Evolutionary conservation across 1,284 basidiomycete genomes (phyloP), one percentile per base, ranked within the genome.

Genomic region (Golubevia sp.): DNA sequence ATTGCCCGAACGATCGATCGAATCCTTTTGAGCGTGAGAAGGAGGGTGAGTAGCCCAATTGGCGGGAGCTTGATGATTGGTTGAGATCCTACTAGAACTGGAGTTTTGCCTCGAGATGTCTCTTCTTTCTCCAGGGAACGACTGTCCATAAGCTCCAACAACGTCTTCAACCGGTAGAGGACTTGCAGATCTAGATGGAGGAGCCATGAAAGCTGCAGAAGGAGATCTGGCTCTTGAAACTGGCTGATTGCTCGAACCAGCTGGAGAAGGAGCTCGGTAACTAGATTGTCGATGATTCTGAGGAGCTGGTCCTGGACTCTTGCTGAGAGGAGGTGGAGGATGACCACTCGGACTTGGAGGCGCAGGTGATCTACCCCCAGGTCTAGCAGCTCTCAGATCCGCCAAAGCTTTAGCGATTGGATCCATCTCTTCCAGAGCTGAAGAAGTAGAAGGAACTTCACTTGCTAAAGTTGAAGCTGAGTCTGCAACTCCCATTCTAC

Each of bases 81-180:
- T 15, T n/a, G 23, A 24, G 2, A 24, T 53, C n/a, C 23, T 24
- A 24, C 76, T 73, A 23, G 76, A 70, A 15, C 64, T 62, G 52
- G 77, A 78, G 56, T 76, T 76, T 57, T 78, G 77, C 3, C 76
- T 60, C 18, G 74, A 76, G 1, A 79, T 63, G n/a, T 70, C 61
- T 56, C 70, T 71, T 20, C 90, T 87, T 84, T 97, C 94, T 1
- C 92, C 93, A 1, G 94, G 94, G 83, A 97, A 88, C 0, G 91
- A 89, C 76, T 94, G 93, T 18, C 90, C 88, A 76, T 97, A 97
- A 68, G 90, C 88, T 3, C 86, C 86, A 7, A 94, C 83, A 1
- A 94, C 90, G n/a, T 90, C 88, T 71, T 92, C 91, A 3, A 88
- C 87, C 0, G 89, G 86, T 5, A 88, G 86, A 7, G 90, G 87